Base-by-base conservation (phyloP, 345 rosid genomes). In the Chamaenerion angustifolium region DNA sequence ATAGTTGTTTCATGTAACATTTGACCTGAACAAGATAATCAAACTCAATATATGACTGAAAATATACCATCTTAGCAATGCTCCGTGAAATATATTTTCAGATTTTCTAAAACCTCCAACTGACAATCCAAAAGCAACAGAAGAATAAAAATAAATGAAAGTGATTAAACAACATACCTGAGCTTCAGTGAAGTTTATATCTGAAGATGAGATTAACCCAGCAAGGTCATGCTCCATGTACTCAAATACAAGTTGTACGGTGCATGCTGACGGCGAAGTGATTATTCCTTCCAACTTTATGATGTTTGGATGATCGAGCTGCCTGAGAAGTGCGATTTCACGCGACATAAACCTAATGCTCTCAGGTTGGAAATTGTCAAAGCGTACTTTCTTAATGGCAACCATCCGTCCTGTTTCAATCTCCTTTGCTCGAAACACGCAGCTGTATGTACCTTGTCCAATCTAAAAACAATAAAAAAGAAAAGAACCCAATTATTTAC, bases 391-490 rank as follows among this genome's bases (percentile, higher is more conserved):
- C 55, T 73, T 73, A 57, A 73, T 65, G 12, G 78, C 78, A 31
- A 69, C 64, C 47, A 70, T 60, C 43, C 62, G 66, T 23, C 71
- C 67, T 27, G 46, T 60, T 49, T 64, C 69, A 27, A 69, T 48
- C 47, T 69, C 75, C 11, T 65, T 67, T 6, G 78, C 78, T 43
- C 46, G 60, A 45, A 66, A 73, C 21, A 73, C 78, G 14, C 56
- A 57, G 57, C 75, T 73, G 58, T 73, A 73, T 51, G 75, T 73
- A 54, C 78, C 75, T 42, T 73, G 78, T 49, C 78, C 75, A 59
- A 73, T 69, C 75, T 73, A 62, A 40, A 11, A 23, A 13, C 12
- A 42, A 21, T 4, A 21, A 21, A 4, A 21, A 21, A 4, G 4
- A 21, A 4, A 21, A 21, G 25, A 21, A 21, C 25, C 25, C 25